A percentile compares a stretch with the other conserved stretches of the same genome.
Evolutionary conservation across 345 rosid genomes (phyloP).

Genomic region (Salix caprea): DNA sequence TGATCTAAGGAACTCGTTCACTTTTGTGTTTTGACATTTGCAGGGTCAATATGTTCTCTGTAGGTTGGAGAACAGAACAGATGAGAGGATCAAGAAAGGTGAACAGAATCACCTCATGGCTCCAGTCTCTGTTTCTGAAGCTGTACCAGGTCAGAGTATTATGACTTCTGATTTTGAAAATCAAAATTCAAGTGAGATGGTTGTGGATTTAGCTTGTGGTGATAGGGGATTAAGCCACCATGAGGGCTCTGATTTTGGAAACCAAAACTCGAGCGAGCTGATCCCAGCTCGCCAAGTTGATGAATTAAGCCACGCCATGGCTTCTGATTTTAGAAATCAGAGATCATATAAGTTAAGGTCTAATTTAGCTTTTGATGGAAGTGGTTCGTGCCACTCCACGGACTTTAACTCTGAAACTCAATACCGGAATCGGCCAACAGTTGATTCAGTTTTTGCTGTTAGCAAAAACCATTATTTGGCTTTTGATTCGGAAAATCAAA

Average conservation of each 20-base stretch:
- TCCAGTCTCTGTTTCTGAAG: not conserved
- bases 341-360: not conserved
- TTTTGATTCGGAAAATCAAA: not conserved
- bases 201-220: not conserved
- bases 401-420: not conserved
- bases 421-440: not conserved
- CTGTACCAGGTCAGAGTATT: not conserved
- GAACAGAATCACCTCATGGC: not conserved
- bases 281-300: not conserved
- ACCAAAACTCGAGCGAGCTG: not conserved
- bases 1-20: not conserved
- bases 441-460: not conserved
- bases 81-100: not conserved
- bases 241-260: not conserved
- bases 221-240: not conserved
- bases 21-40: slow-evolving; percentile 1
- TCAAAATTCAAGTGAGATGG: not conserved
- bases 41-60: slow-evolving; percentile 24
- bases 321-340: not conserved
- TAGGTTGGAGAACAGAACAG: slow-evolving; percentile 18
- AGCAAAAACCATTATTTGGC: not conserved
- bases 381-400: not conserved
- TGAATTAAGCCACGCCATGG: not conserved
- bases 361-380: not conserved
- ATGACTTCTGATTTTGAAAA: not conserved